Evolutionary conservation across 257 asterid species (phyloP), one percentile per base, ranked within the genome.

Genomic region (Dorcoceras hygrometricum): DNA sequence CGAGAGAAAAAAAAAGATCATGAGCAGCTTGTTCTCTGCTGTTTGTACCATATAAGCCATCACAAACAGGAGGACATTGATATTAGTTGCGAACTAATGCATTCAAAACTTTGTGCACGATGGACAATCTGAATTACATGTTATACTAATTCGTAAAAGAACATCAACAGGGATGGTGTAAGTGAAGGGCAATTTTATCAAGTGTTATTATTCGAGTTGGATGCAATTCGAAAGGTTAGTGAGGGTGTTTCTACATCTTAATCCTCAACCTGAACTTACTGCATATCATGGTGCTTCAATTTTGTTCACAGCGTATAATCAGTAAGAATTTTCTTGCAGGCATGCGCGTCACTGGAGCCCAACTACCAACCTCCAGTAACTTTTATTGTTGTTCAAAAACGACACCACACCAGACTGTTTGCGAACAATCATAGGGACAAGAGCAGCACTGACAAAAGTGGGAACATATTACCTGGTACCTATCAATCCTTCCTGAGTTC

Each of bases 131-230:
- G 29, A 29, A 43, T 11, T 5, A 25, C 53, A 51, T 14, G 10
- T 50, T 68, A 14, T 25, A 66, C 72, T 81, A 23, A 74, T 20
- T 61, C 18, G 64, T 16, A 59, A 39, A 57, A 19, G 56, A 23
- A 29, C 19, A 61, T 73, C 25, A 43, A 64, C 84, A 92, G 99
- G 87, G 99, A 93, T 75, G 99, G 97, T 3, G 99, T 90, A 58
- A 93, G 99, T 50, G 99, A 93, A 84, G 99, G 99, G 66, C 97
- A 90, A 67, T 93, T 88, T 70, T 90, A 93, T 81, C 97, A 93
- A 78, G 97, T 93, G 65, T 79, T 93, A 25, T 84, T 93, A 24
- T 90, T 90, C 24, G 99, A 93, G 81, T 82, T 93, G 62, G 99
- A 93, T 72, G 99, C 99, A 46, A 93, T 93, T 65, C 87, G 99